Conservation (phyloP, 805 yeast species). For the Yamadazyma paraphyllophila region DNA sequence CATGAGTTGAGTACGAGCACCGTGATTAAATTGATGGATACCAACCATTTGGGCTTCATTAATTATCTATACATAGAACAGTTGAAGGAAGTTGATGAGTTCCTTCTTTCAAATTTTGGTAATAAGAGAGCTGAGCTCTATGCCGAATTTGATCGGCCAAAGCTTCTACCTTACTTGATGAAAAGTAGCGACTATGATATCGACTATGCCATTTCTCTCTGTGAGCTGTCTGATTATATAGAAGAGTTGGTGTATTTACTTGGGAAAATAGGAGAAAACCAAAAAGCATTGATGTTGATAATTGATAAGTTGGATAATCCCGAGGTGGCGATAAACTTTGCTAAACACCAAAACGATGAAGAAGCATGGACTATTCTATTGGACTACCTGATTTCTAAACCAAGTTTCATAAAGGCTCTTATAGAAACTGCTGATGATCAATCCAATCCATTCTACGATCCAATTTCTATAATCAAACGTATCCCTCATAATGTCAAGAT, state of each 20-base stretch:
- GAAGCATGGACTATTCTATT: slow-evolving; percentile 82
- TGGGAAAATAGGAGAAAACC: slow-evolving; percentile 79
- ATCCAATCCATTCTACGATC: slow-evolving; percentile 46
- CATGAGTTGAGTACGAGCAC: slow-evolving; percentile 60
- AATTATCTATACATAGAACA: slow-evolving; percentile 65
- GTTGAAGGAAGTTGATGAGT: slow-evolving; percentile 56
- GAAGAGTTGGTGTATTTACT: slow-evolving; percentile 79
- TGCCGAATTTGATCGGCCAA: slow-evolving; percentile 55
- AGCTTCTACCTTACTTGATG: slow-evolving; percentile 61
- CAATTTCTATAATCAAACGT: slow-evolving; percentile 62
- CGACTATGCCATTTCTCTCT: slow-evolving; percentile 64
- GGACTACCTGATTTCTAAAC: slow-evolving; percentile 66
- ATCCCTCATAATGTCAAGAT: slow-evolving; percentile 64
- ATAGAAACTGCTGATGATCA: slow-evolving; percentile 66
- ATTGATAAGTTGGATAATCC: slow-evolving; percentile 79
- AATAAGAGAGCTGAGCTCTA: slow-evolving; percentile 65
- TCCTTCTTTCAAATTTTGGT: slow-evolving; percentile 55
- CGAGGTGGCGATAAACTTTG: slow-evolving; percentile 75
- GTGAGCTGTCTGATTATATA: slow-evolving; percentile 51
- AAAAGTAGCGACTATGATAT: slow-evolving; percentile 62
- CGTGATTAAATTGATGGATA: slow-evolving; percentile 48
- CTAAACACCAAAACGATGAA: slow-evolving; percentile 59
- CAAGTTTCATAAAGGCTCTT: slow-evolving; percentile 73
- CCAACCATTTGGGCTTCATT: slow-evolving; percentile 44
- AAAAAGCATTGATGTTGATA: slow-evolving; percentile 72